Evolutionary conservation across 140 eudicot species (phyloP).

Genomic region (Bidens hawaiensis): DNA sequence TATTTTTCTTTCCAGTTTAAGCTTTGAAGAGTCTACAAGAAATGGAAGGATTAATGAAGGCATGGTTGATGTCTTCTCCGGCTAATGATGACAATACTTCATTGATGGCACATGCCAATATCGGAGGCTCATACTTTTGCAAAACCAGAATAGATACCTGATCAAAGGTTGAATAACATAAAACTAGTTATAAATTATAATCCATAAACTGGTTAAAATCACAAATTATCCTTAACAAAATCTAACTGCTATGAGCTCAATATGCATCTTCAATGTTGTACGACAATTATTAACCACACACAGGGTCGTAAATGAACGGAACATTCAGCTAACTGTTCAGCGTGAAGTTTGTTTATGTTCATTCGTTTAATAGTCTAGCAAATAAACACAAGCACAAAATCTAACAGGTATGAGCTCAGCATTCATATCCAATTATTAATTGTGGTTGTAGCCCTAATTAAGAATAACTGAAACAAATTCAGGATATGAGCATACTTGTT

Average conservation of each 20-base stretch:
- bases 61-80: conserved; percentile 39
- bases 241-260: conserved; percentile 1
- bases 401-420: too few relatives aligned
- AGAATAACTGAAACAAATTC: not conserved
- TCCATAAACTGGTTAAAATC: not conserved
- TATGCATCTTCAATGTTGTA: not conserved
- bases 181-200: not conserved
- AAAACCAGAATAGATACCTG: conserved; percentile 71
- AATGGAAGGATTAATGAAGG: conserved; percentile 65
- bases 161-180: not conserved
- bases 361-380: too few relatives aligned
- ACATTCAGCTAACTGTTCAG: too few relatives aligned
- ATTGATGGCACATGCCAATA: conserved; percentile 71
- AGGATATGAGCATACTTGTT: conserved; percentile 36
- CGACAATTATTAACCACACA: not conserved
- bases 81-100: conserved; percentile 54
- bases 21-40: conserved; percentile 49
- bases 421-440: too few relatives aligned
- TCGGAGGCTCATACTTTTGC: conserved; percentile 57
- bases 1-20: conserved; percentile 47
- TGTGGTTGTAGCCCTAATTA: not conserved
- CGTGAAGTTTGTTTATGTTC: too few relatives aligned
- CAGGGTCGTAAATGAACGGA: too few relatives aligned
- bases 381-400: too few relatives aligned
- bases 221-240: not conserved